phyloP scores from a whole-genome alignment of 306 rosid genomes.

The Rosa rugosa region DNA sequence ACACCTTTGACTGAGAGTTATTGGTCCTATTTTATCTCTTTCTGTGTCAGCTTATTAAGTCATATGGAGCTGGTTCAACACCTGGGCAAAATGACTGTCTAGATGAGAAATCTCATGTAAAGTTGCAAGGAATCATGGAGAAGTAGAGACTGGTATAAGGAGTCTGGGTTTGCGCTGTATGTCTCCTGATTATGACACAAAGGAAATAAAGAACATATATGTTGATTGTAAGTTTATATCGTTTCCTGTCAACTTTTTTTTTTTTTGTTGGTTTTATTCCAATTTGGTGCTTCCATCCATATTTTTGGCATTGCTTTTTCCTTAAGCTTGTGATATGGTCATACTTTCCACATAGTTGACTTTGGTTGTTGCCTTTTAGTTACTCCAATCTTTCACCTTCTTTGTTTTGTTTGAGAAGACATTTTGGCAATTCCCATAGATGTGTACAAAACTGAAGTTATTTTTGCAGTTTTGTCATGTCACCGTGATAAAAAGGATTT shows the following conservation, averaged over 20 bases:
- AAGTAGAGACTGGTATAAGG: constrained; percentile 45
- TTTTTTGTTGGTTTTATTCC: not conserved
- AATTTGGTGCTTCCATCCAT: not conserved
- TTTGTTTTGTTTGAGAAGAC: not conserved
- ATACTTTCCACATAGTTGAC: not conserved
- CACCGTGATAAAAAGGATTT: not conserved
- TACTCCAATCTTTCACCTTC: not conserved
- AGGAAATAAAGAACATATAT: constrained; percentile 86
- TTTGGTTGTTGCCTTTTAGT: not conserved
- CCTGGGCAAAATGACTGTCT: constrained; percentile 42
- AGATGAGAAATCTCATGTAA: constrained; percentile 46
- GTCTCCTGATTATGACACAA: constrained; percentile 72
- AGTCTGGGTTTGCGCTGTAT: constrained; percentile 47
- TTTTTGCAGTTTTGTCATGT: not conserved
- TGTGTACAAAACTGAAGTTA: not conserved
- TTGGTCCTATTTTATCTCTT: constrained; percentile 14
- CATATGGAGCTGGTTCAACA: constrained; percentile 62
- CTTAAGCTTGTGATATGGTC: not conserved
- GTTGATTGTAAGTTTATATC: constrained; percentile 71
- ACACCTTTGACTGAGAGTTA: not conserved
- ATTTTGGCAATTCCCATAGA: not conserved
- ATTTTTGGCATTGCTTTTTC: not conserved
- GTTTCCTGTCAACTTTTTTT: not conserved
- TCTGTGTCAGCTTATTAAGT: constrained; percentile 69
- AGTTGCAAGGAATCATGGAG: constrained; percentile 43